These are phyloP conservation scores for Podaxis carcinomalis DNA, from an alignment of 768 basidiomycete species.

Conservation along the genomic window DNA sequence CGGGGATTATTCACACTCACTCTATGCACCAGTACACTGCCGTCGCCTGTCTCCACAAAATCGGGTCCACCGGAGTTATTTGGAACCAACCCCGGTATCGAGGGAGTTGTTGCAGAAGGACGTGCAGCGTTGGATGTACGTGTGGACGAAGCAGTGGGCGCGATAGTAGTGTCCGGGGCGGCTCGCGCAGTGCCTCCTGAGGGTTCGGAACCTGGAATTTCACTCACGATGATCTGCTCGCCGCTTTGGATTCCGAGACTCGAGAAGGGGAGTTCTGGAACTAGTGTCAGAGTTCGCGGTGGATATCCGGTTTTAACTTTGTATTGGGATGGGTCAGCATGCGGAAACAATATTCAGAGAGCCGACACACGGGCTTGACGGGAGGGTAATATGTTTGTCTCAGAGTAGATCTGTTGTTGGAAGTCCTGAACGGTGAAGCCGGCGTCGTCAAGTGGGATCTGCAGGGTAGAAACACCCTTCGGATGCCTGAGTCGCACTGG, in stretches of 20 bases:
- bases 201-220: conserved; percentile 5
- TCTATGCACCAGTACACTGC: conserved; percentile 69
- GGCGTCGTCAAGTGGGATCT: conserved; percentile 52
- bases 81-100: conserved; percentile 11
- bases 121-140: background rate
- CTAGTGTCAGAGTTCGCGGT: conserved; percentile 63
- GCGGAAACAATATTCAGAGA: background rate
- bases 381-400: conserved; percentile 67
- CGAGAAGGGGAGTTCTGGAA: conserved; percentile 70
- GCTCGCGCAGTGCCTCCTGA: conserved; percentile 1
- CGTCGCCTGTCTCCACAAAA: conserved; percentile 50
- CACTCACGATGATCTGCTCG: conserved; percentile 79
- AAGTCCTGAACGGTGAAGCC: conserved; percentile 69
- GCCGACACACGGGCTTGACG: conserved; percentile 71
- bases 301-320: conserved; percentile 85
- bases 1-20: conserved; percentile 30
- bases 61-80: conserved; percentile 37
- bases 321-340: background rate
- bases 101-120: conserved; percentile 9
- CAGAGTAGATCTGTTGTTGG: conserved; percentile 62
- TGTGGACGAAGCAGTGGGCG: conserved; percentile 1
- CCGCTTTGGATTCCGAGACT: conserved; percentile 74
- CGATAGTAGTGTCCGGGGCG: conserved; percentile 12
- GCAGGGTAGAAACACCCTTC: conserved; percentile 74
- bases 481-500: conserved; percentile 81